These are phyloP conservation scores for Picea glauca DNA, from an alignment of 75 land plant genomes.

Conservation along the genomic window DNA sequence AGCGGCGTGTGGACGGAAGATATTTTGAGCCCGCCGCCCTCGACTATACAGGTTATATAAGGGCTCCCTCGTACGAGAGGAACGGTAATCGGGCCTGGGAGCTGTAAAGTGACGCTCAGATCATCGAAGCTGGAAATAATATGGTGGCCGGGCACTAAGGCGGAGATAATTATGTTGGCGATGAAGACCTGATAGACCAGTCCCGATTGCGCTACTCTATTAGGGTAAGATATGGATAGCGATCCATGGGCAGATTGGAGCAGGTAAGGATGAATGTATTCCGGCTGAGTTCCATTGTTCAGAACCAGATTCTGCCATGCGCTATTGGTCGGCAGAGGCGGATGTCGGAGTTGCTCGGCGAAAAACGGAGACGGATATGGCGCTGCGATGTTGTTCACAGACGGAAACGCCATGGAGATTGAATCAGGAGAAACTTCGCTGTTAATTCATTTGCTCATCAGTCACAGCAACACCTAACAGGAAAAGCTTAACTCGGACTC, in stretches of 20 bases:
- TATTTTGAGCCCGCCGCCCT: conserved; percentile 23
- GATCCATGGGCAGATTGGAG: conserved; percentile 49
- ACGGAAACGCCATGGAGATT: conserved; percentile 30
- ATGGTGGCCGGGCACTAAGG: conserved; percentile 4
- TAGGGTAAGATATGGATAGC: conserved; percentile 64
- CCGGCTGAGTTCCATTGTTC: conserved; percentile 71
- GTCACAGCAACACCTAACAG: no score
- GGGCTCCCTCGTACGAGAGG: conserved; percentile 85
- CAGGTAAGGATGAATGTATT: conserved; percentile 86
- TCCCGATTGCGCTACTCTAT: conserved; percentile 22
- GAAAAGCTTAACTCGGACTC: no score
- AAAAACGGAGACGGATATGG: conserved; percentile 62
- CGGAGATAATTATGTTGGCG: conserved; percentile 32
- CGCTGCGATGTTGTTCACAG: conserved; percentile 47
- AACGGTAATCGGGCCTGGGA: conserved; percentile 31
- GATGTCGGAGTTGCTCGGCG: conserved; percentile 30
- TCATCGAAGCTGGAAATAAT: conserved; percentile 28
- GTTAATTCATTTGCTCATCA: no score
- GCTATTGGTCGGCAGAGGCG: conserved; percentile 84
- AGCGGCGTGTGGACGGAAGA: conserved; percentile 58
- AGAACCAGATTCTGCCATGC: conserved; percentile 85
- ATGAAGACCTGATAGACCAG: conserved; percentile 58
- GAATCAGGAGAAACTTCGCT: no score
- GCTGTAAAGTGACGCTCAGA: conserved; percentile 16
- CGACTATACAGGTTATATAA: conserved; percentile 48